Percentiles rank a stretch among this genome's conserved stretches.
phyloP scores from a whole-genome alignment of 2,329 filamentous ascomycete species.

The Fusarium austroafricanum region DNA sequence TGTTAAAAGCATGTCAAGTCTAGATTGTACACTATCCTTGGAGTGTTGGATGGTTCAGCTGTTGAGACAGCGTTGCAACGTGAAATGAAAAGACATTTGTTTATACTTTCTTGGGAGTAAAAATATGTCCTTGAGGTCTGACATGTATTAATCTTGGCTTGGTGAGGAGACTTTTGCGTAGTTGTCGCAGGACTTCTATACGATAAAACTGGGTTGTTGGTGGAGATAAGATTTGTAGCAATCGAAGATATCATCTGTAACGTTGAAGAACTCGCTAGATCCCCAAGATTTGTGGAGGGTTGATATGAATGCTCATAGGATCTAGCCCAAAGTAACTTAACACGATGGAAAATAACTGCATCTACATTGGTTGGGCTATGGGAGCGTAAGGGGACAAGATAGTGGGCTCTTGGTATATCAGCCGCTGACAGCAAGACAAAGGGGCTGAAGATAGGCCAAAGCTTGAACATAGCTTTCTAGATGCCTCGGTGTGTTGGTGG shows the following conservation, averaged over 20 bases:
- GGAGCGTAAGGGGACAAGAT: neutral
- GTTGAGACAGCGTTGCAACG: neutral
- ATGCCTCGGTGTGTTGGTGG: neutral
- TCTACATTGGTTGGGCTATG: neutral
- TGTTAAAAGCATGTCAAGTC: slow-evolving; percentile 40
- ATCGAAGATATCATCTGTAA: neutral
- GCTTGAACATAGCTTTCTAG: neutral
- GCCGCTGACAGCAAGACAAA: neutral
- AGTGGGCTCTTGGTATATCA: neutral
- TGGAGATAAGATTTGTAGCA: neutral
- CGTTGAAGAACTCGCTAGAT: neutral
- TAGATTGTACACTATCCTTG: slow-evolving; percentile 10
- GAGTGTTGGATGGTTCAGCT: neutral
- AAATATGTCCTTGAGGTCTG: neutral
- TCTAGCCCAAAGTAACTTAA: no score
- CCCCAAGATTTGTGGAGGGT: neutral
- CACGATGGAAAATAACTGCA: neutral
- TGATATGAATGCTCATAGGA: neutral
- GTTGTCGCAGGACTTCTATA: no score
- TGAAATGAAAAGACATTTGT: neutral
- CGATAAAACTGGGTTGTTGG: neutral
- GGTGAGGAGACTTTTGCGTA: no score
- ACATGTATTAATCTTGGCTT: neutral
- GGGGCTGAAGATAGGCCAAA: neutral
- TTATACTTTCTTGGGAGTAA: neutral